phyloP scores from a whole-genome alignment of 352 stramenopile genomes.

The Blastocystis sp. region DNA sequence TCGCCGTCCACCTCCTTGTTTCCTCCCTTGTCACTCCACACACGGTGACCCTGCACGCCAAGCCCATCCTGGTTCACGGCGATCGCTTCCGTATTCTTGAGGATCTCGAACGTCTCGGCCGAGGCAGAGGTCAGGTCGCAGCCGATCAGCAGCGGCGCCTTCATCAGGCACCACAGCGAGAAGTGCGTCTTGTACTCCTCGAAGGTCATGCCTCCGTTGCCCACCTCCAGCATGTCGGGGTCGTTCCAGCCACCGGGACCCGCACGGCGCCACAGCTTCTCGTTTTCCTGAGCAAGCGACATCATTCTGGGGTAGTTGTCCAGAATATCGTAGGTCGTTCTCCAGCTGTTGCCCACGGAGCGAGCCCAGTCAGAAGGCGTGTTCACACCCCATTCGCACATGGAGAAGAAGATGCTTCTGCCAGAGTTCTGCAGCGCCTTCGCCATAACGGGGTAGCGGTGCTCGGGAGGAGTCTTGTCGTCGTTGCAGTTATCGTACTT shows the following conservation, averaged over 20 bases:
- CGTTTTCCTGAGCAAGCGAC: constrained; percentile 69
- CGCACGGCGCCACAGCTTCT: constrained; percentile 72
- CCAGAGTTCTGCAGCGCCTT: constrained; percentile 69
- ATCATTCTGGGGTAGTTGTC: constrained; percentile 73
- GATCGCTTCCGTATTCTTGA: constrained; percentile 74
- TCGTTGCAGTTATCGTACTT: constrained; percentile 73
- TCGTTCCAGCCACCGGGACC: constrained; percentile 76
- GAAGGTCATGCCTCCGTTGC: constrained; percentile 73
- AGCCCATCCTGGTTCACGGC: constrained; percentile 75
- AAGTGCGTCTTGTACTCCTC: constrained; percentile 75
- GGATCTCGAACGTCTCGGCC: constrained; percentile 73
- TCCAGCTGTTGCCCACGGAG: constrained; percentile 74
- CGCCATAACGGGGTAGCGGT: constrained; percentile 70
- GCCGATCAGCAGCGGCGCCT: constrained; percentile 75
- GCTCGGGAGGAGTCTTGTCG: constrained; percentile 55
- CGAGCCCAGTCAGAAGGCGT: constrained; percentile 69
- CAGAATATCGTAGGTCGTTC: constrained; percentile 74
- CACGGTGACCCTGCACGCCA: constrained; percentile 70
- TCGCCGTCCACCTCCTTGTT: constrained; percentile 70
- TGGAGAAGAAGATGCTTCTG: constrained; percentile 70
- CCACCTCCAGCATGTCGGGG: constrained; percentile 77
- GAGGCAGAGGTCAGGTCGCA: constrained; percentile 73
- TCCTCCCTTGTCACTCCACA: constrained; percentile 70
- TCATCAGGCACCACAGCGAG: constrained; percentile 75
- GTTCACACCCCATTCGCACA: constrained; percentile 71